Evolutionary conservation across 495 filamentous ascomycete species (phyloP), one percentile per base, ranked within the genome.

Genomic region (Penicillium canescens): DNA sequence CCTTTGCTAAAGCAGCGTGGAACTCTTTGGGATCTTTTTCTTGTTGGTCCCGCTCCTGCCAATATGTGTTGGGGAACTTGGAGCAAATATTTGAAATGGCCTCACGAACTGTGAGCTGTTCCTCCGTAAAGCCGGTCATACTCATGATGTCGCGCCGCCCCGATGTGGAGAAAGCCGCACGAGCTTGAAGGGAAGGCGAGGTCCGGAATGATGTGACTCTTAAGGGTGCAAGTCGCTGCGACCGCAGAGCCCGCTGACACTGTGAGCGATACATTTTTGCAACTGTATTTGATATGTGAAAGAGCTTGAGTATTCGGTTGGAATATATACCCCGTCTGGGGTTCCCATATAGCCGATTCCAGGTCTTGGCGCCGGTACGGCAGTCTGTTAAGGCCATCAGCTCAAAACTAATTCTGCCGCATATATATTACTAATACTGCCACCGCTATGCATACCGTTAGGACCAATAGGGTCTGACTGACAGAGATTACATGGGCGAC

Each of bases 11-110:
- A 0, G 87, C 85, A 3, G 84, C 81, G 63, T 92, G 87, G 38
- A 94, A 82, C 20, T 89, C 85, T 55, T 82, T 78, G 0, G 89
- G 89, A 61, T 92, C 86, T 44, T 79, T 74, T 54, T 83, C 85
- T 31, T 76, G 78, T 44, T 89, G 78, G 59, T 91, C 89, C 55
- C 75, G 80, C 50, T 85, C 75, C 39, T 82, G 82, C 89, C 88
- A 92, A 69, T 91, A 92, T 26, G 71, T 74, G 34, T 73, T 74
- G 4, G 83, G 78, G 52, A 86, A 87, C 12, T 73, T 78, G 28
- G 85, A 74, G 62, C 89, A 92, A 42, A 91, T 81, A 40, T 85
- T 79, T 2, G 74, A 74, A 41, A 91, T 79, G 1, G 86, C 86
- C 58, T 91, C 87, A 48, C 86, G 80, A 13, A 91, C 86, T 39